Percentiles rank a stretch among this genome's conserved stretches.
Evolutionary conservation across 805 yeast species (phyloP).

Genomic region (Candida takata): DNA sequence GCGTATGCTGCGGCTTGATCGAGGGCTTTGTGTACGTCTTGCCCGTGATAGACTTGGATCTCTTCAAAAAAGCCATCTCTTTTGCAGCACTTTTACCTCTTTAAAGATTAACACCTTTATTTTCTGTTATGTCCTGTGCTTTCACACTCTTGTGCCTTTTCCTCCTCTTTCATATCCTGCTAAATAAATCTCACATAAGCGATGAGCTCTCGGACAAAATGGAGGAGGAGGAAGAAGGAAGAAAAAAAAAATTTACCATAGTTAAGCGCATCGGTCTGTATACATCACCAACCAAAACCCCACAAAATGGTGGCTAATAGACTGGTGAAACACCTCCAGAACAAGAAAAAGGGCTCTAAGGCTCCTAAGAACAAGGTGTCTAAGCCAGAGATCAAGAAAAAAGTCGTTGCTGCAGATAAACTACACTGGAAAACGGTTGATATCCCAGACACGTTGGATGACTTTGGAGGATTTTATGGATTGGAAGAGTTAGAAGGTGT

Average conservation of each 20-base stretch:
- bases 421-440: slow-evolving; percentile 77
- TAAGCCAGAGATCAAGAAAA: slow-evolving; percentile 6
- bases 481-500: slow-evolving; percentile 94
- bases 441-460: slow-evolving; percentile 77
- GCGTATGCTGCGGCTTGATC: slow-evolving; percentile 62
- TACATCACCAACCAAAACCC: neutral
- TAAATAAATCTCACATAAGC: too few relatives aligned
- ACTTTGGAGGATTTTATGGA: slow-evolving; percentile 87
- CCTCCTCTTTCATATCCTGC: too few relatives aligned
- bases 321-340: slow-evolving; percentile 7
- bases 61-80: slow-evolving; percentile 12
- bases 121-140: too few relatives aligned
- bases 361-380: slow-evolving; percentile 1
- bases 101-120: too few relatives aligned
- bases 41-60: slow-evolving; percentile 24
- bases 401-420: slow-evolving; percentile 39
- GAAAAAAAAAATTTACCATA: neutral
- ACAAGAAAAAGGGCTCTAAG: slow-evolving; percentile 8
- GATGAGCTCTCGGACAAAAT: neutral
- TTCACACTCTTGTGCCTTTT: too few relatives aligned
- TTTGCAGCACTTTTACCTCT: too few relatives aligned
- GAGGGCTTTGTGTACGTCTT: slow-evolving; percentile 32
- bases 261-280: neutral
- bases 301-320: slow-evolving; percentile 10
- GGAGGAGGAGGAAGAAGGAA: slow-evolving; percentile 1